Base-by-base conservation (phyloP, 495 filamentous ascomycete genomes). In the Annulohypoxylon bovei region DNA sequence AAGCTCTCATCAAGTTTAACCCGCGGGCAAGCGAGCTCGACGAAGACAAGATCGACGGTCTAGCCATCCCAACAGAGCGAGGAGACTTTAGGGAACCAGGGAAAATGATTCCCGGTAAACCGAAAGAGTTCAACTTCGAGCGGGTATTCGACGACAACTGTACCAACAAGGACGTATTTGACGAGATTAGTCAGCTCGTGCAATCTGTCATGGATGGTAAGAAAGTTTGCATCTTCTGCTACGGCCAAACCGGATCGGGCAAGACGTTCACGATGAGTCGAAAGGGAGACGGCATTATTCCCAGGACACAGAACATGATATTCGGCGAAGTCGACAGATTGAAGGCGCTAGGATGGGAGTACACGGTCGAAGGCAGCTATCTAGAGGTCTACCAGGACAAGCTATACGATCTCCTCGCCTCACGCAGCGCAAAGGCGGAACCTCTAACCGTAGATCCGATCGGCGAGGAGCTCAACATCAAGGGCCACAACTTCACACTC, bases 381-480 rank as follows among this genome's bases (percentile, higher is more conserved):
- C 89, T 99, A n/a, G 95, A 99, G 76, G 96, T 99, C 25, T 98
- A 99, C 86, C 98, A 99, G 72, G 95, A 99, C 75, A 93, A 93
- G 66, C 84, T 98, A 67, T 93, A 98, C 79, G 95, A 99, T 77
- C 83, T 99, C 2, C 88, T 99, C 9, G 89, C 93, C 22, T 80
- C 92, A 35, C 90, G 92, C 70, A 93, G 91, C 79, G 94, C 93
- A 81, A 95, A 92, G 81, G 91, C 95, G 47, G 95, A 98, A 71
- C 93, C 93, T 78, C 97, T 96, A 0, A 90, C 84, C 1, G 91
- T 99, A 33, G 75, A 77, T 8, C 46, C 75, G 6, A 61, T 77
- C 6, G 55, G 75, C 3, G 75, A 77, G 11, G 75, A 77, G 30
- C 90, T 93, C 20, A 93, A 94, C 75, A 87, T 95, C 74, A 93